Evolutionary conservation across 768 basidiomycete genomes (phyloP).

Genomic region (Trametes punicea): DNA sequence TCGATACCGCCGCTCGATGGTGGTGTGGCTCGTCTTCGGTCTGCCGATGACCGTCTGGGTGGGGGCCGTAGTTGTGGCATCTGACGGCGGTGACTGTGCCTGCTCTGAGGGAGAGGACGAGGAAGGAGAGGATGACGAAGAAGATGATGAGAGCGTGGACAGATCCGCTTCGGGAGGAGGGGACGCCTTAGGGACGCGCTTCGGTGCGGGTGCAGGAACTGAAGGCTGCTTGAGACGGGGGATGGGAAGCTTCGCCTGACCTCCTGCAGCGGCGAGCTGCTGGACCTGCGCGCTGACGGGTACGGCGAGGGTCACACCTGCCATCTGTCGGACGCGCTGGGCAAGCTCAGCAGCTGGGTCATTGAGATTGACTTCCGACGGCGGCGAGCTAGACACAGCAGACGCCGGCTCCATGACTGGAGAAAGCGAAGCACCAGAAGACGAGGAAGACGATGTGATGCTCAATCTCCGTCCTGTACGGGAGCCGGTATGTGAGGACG

Average conservation of each 20-base stretch:
- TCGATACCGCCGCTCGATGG: slow-evolving; percentile 84
- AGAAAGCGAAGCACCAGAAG: slow-evolving; percentile 53
- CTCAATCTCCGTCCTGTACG: slow-evolving; percentile 43
- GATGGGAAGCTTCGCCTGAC: slow-evolving; percentile 40
- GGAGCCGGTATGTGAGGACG: slow-evolving; percentile 18
- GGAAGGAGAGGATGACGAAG: slow-evolving; percentile 31
- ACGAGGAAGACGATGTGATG: slow-evolving; percentile 50
- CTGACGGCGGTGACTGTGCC: slow-evolving; percentile 16
- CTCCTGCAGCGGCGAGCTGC: slow-evolving; percentile 29
- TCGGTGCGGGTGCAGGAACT: slow-evolving; percentile 39
- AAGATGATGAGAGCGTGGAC: slow-evolving; percentile 18
- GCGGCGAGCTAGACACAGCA: slow-evolving; percentile 21
- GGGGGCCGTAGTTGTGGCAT: slow-evolving; percentile 18
- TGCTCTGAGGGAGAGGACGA: slow-evolving; percentile 34
- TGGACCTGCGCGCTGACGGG: slow-evolving; percentile 35
- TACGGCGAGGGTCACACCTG: slow-evolving; percentile 37
- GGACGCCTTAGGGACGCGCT: slow-evolving; percentile 17
- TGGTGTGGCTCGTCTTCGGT: slow-evolving; percentile 87
- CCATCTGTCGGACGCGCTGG: slow-evolving; percentile 35
- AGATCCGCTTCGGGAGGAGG: slow-evolving; percentile 21
- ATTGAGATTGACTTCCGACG: slow-evolving; percentile 23
- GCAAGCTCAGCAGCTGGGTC: slow-evolving; percentile 37
- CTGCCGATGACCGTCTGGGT: slow-evolving; percentile 34
- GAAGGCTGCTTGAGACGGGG: slow-evolving; percentile 49
- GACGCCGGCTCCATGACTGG: slow-evolving; percentile 43